Evolutionary conservation across 2,329 filamentous ascomycete genomes (phyloP), one percentile per base, ranked within the genome.

Genomic region (Alternaria gansuensis): DNA sequence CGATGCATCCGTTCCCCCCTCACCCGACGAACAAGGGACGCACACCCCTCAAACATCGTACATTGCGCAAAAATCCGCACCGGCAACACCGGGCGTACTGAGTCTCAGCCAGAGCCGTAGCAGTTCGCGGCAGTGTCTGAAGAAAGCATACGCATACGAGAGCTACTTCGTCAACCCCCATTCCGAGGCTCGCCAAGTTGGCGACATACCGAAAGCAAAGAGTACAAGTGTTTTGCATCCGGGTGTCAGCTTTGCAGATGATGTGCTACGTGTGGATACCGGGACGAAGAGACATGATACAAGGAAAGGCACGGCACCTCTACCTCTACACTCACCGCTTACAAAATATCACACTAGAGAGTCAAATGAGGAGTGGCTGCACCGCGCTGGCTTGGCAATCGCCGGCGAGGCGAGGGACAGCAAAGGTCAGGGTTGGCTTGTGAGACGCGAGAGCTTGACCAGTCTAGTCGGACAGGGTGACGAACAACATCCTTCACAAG

Each of bases 341-440:
- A 59, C 59, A 24, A 63, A 70, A 40, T 68, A 76, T 52, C 73
- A 76, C 51, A 76, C 74, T 28, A 70, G 57, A 54, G 71, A 75
- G 24, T 43, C 66, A 2, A 68, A 65, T 51, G 80, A 85, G 49
- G 84, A 85, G 70, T 88, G 86, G 86, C 78, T 88, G 53, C 81
- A 86, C 43, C 83, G 86, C 51, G 83, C 86, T 0, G 85, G 85
- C 3, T 79, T 85, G 7, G 82, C 82, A 0, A 82, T 88, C 5
- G 83, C 85, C 2, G 82, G 83, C 4, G 81, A 85, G 21, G 82
- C 85, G 5, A 79, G 85, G 36, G 85, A 88, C 65, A 82, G 82
- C 57, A 88, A 88, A 65, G 86, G 86, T n/a, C 85, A 88, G 68
- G 83, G 82, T 54, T 88, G 86, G 86, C 78, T 88, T 3, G 78